Percentiles rank a stretch among this genome's conserved stretches.
Conservation (phyloP, 192 early-diverging fungal species). For the Pecoramyces ruminantium region DNA sequence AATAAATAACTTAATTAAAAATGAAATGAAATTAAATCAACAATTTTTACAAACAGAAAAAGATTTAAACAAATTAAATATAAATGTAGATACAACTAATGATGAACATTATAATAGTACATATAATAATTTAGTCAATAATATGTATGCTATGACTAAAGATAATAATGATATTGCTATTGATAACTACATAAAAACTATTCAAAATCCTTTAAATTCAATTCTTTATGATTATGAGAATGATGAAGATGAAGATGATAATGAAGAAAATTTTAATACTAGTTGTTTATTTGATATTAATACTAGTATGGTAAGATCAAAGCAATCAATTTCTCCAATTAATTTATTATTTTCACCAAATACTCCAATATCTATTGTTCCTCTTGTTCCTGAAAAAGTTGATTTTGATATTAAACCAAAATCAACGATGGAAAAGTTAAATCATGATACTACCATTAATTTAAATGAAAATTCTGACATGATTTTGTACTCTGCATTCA, state of each 20-base stretch:
- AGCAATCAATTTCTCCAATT: neutral
- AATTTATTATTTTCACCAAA: neutral
- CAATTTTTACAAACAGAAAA: neutral
- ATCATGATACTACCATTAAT: neutral
- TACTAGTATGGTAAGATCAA: neutral
- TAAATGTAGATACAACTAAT: neutral
- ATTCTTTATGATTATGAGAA: neutral
- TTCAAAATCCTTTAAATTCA: neutral
- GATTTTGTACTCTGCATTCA: too few species aligned
- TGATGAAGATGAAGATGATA: neutral
- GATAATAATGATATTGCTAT: neutral
- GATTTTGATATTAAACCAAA: neutral
- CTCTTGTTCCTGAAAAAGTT: neutral
- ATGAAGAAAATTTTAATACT: neutral
- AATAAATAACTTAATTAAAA: neutral
- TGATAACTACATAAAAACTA: too few species aligned
- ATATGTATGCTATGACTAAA: neutral
- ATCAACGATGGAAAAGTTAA: neutral
- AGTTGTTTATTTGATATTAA: neutral
- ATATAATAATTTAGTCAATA: neutral
- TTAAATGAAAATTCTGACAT: too few species aligned
- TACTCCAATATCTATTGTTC: neutral
- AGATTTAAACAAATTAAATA: neutral
- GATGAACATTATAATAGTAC: neutral
- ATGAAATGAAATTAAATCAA: neutral